These are phyloP conservation scores for Phytophthora niederhauseri DNA, from an alignment of 352 stramenopile genomes.

Conservation along the genomic window DNA sequence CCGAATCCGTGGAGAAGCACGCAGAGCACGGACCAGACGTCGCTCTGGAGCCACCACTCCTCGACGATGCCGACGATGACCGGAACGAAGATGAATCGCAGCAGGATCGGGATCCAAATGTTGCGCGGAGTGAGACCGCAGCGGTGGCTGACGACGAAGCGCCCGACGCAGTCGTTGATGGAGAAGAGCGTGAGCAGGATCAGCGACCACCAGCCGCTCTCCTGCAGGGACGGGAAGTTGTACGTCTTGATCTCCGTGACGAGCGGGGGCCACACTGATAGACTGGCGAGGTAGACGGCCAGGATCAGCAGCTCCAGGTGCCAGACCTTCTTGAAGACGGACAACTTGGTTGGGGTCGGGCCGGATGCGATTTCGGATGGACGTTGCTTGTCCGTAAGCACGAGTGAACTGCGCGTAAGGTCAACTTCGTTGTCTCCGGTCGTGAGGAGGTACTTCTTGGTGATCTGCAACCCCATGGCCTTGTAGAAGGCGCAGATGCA, in stretches of 20 bases:
- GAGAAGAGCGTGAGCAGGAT: slow-evolving; percentile 82
- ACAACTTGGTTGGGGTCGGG: slow-evolving; percentile 56
- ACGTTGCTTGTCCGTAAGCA: slow-evolving; percentile 31
- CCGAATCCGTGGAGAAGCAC: slow-evolving; percentile 66
- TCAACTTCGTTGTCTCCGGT: slow-evolving; percentile 37
- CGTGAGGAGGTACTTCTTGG: slow-evolving; percentile 47
- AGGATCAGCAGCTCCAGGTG: slow-evolving; percentile 67
- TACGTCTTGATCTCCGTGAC: slow-evolving; percentile 82
- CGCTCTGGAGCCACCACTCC: slow-evolving; percentile 62
- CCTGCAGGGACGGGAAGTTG: slow-evolving; percentile 71
- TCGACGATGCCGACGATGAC: slow-evolving; percentile 69
- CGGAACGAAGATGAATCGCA: slow-evolving; percentile 60
- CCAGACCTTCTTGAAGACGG: slow-evolving; percentile 64
- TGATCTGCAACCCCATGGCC: slow-evolving; percentile 56
- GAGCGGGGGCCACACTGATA: slow-evolving; percentile 75
- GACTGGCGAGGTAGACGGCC: slow-evolving; percentile 62
- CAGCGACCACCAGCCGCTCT: slow-evolving; percentile 76
- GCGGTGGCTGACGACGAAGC: slow-evolving; percentile 68
- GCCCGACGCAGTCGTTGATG: slow-evolving; percentile 62
- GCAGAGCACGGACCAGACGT: slow-evolving; percentile 69
- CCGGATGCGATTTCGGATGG: slow-evolving; percentile 3
- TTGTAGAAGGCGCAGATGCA: slow-evolving; percentile 79
- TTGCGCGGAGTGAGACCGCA: slow-evolving; percentile 60
- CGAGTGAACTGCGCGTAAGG: slow-evolving; percentile 44
- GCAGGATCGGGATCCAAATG: slow-evolving; percentile 60